Evolutionary conservation across 164 flowering plant species (phyloP).

Genomic region (Pachysandra terminalis): DNA sequence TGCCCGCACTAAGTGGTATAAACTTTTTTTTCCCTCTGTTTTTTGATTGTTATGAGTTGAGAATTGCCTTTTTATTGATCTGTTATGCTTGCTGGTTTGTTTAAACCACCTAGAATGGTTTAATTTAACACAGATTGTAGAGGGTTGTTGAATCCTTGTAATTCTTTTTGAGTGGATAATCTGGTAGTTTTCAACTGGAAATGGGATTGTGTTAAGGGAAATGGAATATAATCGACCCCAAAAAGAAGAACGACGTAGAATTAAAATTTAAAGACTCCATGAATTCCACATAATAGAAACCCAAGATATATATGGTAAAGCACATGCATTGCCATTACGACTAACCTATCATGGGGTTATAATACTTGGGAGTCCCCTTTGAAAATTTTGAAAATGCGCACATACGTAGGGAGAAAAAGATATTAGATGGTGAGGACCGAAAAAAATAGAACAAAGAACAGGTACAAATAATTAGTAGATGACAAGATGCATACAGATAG

Average conservation of each 20-base stretch:
- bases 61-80: background rate
- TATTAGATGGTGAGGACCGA: background rate
- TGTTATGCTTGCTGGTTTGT: background rate
- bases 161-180: background rate
- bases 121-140: background rate
- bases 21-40: constrained; percentile 15
- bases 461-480: background rate
- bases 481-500: background rate
- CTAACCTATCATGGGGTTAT: background rate
- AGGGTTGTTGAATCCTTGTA: background rate
- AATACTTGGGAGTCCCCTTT: background rate
- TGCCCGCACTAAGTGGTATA: constrained; percentile 93
- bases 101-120: background rate
- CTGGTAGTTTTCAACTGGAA: background rate
- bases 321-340: too few relatives aligned
- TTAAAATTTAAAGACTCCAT: too few relatives aligned
- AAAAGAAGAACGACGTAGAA: background rate
- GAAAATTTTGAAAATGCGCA: too few relatives aligned
- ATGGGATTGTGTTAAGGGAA: background rate
- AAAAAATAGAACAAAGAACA: background rate
- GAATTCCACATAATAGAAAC: too few relatives aligned
- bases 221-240: background rate
- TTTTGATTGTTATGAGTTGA: background rate
- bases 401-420: background rate
- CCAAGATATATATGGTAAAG: too few relatives aligned